A percentile compares a stretch with the other conserved stretches of the same genome.
phyloP scores from a whole-genome alignment of 352 stramenopile genomes.

The Bremia lactucae region DNA sequence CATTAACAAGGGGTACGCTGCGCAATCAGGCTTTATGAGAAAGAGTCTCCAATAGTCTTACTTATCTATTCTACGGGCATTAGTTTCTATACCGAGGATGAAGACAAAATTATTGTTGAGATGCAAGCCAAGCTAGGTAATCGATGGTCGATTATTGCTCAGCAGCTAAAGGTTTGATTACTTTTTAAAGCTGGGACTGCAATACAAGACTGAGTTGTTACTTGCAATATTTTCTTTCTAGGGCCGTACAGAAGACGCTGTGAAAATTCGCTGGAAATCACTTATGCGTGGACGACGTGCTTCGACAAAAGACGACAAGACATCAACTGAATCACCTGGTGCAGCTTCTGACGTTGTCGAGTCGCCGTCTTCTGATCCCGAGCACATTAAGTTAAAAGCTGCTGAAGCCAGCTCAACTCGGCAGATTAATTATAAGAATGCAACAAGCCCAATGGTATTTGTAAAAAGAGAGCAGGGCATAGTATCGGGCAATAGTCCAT shows the following conservation, averaged over 20 bases:
- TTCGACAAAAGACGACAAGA: slow-evolving; percentile 59
- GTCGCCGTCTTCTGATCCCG: slow-evolving; percentile 6
- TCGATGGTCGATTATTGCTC: slow-evolving; percentile 88
- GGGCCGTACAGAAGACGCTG: slow-evolving; percentile 86
- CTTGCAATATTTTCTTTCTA: slow-evolving; percentile 8
- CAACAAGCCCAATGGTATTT: not conserved
- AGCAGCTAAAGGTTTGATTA: slow-evolving; percentile 66
- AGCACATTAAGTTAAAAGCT: slow-evolving; percentile 26
- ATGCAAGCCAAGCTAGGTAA: slow-evolving; percentile 89
- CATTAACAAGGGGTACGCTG: slow-evolving; percentile 91
- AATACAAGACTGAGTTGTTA: not conserved
- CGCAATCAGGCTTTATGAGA: no score
- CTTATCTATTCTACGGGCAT: not conserved
- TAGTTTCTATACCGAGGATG: slow-evolving; percentile 81
- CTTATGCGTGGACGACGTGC: slow-evolving; percentile 71
- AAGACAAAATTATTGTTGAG: slow-evolving; percentile 89
- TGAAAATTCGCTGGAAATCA: slow-evolving; percentile 91
- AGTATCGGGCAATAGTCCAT: no score
- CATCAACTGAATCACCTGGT: slow-evolving; percentile 8
- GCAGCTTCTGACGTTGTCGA: slow-evolving; percentile 6
- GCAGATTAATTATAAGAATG: slow-evolving; percentile 18
- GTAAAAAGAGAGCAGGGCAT: slow-evolving; percentile 18
- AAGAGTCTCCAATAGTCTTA: no score
- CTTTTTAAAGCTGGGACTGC: not conserved
- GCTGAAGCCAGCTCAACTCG: slow-evolving; percentile 28